Evolutionary conservation across 2,329 filamentous ascomycete genomes (phyloP).

Genomic region (Orbilia oligospora): DNA sequence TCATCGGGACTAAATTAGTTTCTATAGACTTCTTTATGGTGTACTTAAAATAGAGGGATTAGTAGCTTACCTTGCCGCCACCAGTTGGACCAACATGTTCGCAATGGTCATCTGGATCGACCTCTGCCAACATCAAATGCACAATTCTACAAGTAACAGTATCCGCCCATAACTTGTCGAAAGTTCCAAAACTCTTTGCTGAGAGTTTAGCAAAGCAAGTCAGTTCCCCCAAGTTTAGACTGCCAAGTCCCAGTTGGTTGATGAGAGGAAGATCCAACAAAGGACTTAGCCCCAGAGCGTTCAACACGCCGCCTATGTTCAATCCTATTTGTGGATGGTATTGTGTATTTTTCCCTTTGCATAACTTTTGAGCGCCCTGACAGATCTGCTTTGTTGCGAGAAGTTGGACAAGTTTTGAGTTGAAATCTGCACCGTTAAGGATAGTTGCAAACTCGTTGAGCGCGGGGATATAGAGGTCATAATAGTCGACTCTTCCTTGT

Average conservation of each 20-base stretch:
- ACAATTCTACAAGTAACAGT: slow-evolving; percentile 68
- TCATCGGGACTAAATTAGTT: not conserved
- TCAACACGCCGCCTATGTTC: not conserved
- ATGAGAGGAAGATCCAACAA: slow-evolving; percentile 13
- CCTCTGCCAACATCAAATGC: slow-evolving; percentile 66
- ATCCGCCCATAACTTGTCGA: slow-evolving; percentile 69
- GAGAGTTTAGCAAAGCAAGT: slow-evolving; percentile 66
- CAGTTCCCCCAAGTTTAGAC: slow-evolving; percentile 60
- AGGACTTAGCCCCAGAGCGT: slow-evolving; percentile 19
- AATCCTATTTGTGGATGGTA: slow-evolving; percentile 62
- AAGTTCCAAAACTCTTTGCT: slow-evolving; percentile 67
- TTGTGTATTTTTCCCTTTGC: slow-evolving; percentile 67
- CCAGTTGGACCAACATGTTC: slow-evolving; percentile 48
- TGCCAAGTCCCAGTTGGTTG: slow-evolving; percentile 23
- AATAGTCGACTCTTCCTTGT: slow-evolving; percentile 68
- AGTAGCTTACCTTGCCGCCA: slow-evolving; percentile 48
- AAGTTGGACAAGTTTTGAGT: slow-evolving; percentile 64
- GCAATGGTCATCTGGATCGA: slow-evolving; percentile 52
- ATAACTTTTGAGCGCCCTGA: slow-evolving; percentile 65
- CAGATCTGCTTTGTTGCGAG: slow-evolving; percentile 66
- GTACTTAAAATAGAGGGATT: not conserved
- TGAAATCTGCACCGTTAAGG: slow-evolving; percentile 64
- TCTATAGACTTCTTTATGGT: not conserved
- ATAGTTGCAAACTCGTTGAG: slow-evolving; percentile 66
- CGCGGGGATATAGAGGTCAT: slow-evolving; percentile 69